Evolutionary conservation across 1,139 yeast species (phyloP).

Genomic region (Candida albicans): DNA sequence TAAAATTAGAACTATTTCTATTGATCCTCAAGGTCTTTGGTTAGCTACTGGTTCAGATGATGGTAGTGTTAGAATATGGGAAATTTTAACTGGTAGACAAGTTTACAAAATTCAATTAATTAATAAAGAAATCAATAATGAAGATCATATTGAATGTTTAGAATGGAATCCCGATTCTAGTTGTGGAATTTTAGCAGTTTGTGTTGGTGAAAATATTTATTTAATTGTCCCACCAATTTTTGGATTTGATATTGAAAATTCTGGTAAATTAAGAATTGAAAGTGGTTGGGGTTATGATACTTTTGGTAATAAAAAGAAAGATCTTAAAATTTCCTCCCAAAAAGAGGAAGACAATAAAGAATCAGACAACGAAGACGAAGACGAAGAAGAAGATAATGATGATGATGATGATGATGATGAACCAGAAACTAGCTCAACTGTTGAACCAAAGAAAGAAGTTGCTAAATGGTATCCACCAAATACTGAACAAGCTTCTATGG

Average conservation of each 20-base stretch:
- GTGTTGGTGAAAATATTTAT: conserved; percentile 79
- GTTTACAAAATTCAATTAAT: conserved; percentile 65
- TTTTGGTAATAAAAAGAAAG: conserved; percentile 55
- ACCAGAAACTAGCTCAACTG: too few relatives aligned
- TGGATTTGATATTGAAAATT: conserved; percentile 84
- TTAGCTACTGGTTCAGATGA: conserved; percentile 98
- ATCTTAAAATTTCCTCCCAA: conserved; percentile 45
- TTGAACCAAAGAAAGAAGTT: conserved; percentile 53
- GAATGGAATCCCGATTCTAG: conserved; percentile 87
- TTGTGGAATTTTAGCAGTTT: conserved; percentile 76
- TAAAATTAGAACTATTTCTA: conserved; percentile 75
- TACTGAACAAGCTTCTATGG: conserved; percentile 57
- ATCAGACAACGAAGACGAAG: conserved; percentile 27
- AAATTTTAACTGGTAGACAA: conserved; percentile 91
- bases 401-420: too few relatives aligned
- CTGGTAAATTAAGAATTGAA: conserved; percentile 76
- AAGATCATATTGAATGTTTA: conserved; percentile 74
- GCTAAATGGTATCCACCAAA: conserved; percentile 88
- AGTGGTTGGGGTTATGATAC: conserved; percentile 92
- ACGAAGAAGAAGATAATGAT: conserved; percentile 33
- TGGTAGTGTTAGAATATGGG: conserved; percentile 96
- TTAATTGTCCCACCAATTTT: conserved; percentile 87
- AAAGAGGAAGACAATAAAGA: conserved; percentile 36
- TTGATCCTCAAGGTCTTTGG: conserved; percentile 92
- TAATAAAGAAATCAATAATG: conserved; percentile 53